Conservation (phyloP, 2,329 filamentous ascomycete species). For the Fusarium chlamydosporum region DNA sequence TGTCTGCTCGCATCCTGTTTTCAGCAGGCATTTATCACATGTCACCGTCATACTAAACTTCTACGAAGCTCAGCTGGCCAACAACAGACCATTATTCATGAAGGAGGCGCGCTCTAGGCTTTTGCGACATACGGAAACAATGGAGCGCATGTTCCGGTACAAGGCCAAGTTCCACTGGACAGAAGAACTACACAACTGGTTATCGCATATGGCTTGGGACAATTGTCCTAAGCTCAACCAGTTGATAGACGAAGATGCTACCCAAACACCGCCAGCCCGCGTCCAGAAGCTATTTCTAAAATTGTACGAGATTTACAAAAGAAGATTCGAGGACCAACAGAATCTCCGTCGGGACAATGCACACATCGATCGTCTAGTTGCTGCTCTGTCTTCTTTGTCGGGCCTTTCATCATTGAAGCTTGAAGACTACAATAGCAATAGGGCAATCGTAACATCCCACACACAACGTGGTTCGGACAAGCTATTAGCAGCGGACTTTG, state of each 20-base stretch:
- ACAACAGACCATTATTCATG: not conserved
- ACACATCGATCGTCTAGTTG: not conserved
- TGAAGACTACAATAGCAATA: not conserved
- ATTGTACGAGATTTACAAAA: constrained; percentile 4
- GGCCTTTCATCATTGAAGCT: not conserved
- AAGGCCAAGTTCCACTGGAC: not conserved
- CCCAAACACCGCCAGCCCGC: not conserved
- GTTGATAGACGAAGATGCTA: not conserved
- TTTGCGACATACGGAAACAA: constrained; percentile 7
- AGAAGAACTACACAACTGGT: not conserved
- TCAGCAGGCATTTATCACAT: constrained; percentile 1
- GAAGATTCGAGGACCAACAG: not conserved
- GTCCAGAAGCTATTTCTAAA: constrained; percentile 2
- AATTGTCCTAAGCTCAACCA: not conserved
- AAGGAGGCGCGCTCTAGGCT: constrained; percentile 1
- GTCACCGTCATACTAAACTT: not conserved
- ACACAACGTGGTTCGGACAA: not conserved
- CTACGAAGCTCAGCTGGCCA: constrained; percentile 2
- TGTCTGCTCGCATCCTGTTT: not conserved
- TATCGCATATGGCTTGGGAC: constrained; percentile 1
- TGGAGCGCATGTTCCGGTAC: not conserved
- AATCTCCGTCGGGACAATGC: not conserved
- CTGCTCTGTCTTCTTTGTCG: constrained; percentile 1
- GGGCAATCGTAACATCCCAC: not conserved
- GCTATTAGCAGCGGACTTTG: not conserved